phyloP scores from a whole-genome alignment of 768 basidiomycete genomes.

The Tylopilus balloui region DNA sequence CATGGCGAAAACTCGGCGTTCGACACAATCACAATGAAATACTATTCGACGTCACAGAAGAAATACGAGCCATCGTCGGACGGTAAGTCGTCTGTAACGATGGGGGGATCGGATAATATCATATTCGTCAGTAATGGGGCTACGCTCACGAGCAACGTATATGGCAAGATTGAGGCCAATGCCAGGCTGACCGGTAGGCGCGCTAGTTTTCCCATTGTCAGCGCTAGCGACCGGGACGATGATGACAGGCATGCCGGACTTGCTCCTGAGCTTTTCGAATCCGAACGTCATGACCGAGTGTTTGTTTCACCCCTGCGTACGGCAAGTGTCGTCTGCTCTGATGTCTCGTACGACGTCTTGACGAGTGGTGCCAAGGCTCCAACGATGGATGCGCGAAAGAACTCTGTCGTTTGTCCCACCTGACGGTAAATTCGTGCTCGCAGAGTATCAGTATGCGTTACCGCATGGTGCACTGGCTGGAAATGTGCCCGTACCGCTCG shows the following conservation, averaged over 20 bases:
- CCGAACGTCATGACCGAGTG: constrained; percentile 69
- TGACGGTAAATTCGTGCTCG: constrained; percentile 80
- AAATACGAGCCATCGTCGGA: constrained; percentile 50
- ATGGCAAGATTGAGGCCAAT: constrained; percentile 76
- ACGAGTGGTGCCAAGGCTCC: constrained; percentile 47
- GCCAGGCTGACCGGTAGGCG: constrained; percentile 66
- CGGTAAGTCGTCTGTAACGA: constrained; percentile 16
- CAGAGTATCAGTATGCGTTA: constrained; percentile 73
- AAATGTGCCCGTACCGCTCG: constrained; percentile 48
- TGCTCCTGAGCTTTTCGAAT: constrained; percentile 72
- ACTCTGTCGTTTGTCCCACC: constrained; percentile 89
- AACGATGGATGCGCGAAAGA: constrained; percentile 73
- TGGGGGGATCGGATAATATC: not conserved
- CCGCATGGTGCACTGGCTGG: constrained; percentile 35
- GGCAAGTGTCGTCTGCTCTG: constrained; percentile 43
- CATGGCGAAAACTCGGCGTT: constrained; percentile 85
- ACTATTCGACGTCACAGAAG: constrained; percentile 86
- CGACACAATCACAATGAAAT: constrained; percentile 87
- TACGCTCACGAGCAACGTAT: constrained; percentile 60
- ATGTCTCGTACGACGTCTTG: constrained; percentile 1
- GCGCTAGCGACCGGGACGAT: not conserved
- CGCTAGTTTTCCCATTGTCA: not conserved
- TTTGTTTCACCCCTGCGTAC: constrained; percentile 89
- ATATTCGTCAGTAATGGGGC: constrained; percentile 53
- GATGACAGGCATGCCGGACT: constrained; percentile 77